Percentiles rank a stretch among this genome's conserved stretches.
These are phyloP conservation scores for Cornus florida DNA, from an alignment of 148 eudicot species.

Conservation along the genomic window DNA sequence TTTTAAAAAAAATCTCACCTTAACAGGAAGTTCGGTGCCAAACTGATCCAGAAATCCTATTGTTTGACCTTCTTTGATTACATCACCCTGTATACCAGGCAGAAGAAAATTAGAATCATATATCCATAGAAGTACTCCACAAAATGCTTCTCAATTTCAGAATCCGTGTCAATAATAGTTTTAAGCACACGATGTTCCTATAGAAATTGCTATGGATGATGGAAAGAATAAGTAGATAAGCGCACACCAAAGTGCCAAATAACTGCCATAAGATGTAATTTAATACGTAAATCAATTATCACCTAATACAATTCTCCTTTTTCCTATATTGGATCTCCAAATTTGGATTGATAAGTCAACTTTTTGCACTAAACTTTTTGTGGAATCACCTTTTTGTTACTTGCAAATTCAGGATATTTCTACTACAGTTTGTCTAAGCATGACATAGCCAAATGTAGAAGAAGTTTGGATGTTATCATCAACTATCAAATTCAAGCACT, in stretches of 20 bases:
- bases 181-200: no score
- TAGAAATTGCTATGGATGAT: background rate
- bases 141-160: no score
- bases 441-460: background rate
- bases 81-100: slow-evolving; percentile 58
- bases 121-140: background rate
- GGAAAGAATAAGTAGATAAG: background rate
- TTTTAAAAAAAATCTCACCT: slow-evolving; percentile 43
- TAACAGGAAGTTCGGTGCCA: slow-evolving; percentile 76
- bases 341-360: background rate
- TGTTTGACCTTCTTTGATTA: slow-evolving; percentile 83
- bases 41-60: slow-evolving; percentile 87
- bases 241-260: background rate
- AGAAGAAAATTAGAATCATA: slow-evolving; percentile 7
- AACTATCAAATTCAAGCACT: background rate
- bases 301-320: background rate
- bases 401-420: background rate
- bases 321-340: background rate
- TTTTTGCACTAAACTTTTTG: background rate
- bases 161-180: no score
- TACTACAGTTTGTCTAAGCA: background rate
- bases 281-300: background rate
- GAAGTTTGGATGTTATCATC: background rate
- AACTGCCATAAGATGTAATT: background rate
- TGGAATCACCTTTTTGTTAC: background rate